Evolutionary conservation across 495 filamentous ascomycete species (phyloP).

Genomic region (Neurospora hispaniola): DNA sequence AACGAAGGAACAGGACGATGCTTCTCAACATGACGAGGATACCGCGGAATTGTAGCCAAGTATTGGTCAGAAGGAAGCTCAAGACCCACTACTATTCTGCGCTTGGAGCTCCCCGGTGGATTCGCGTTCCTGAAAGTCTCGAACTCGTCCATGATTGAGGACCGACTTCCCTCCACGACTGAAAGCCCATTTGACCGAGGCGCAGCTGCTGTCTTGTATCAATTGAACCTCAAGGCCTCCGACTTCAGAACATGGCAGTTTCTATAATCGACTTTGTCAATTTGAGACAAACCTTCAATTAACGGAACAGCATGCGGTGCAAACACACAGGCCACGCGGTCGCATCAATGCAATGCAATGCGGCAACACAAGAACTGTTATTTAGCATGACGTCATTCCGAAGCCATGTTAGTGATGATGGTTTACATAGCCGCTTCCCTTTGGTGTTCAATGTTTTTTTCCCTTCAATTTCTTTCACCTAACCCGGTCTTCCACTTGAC

Average conservation of each 20-base stretch:
- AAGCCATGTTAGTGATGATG: not conserved
- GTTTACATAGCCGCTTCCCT: not conserved
- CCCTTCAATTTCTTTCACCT: not conserved
- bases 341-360: not conserved
- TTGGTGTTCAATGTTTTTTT: not conserved
- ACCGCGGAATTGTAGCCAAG: not conserved
- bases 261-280: not conserved
- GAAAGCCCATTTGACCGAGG: not conserved
- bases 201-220: not conserved
- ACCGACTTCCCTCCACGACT: not conserved
- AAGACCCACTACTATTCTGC: not conserved
- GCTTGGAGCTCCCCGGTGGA: not conserved
- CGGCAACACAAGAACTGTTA: not conserved
- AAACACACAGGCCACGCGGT: not conserved
- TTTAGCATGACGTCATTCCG: not conserved
- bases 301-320: not conserved
- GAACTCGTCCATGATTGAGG: not conserved
- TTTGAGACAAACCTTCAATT: not conserved
- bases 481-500: not conserved
- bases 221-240: not conserved
- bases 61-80: not conserved
- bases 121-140: not conserved
- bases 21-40: not conserved
- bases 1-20: not conserved
- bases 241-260: not conserved